A percentile compares a stretch with the other conserved stretches of the same genome.
Evolutionary conservation across 2,329 filamentous ascomycete species (phyloP).

Genomic region (Phyllosticta paracitricarpa): DNA sequence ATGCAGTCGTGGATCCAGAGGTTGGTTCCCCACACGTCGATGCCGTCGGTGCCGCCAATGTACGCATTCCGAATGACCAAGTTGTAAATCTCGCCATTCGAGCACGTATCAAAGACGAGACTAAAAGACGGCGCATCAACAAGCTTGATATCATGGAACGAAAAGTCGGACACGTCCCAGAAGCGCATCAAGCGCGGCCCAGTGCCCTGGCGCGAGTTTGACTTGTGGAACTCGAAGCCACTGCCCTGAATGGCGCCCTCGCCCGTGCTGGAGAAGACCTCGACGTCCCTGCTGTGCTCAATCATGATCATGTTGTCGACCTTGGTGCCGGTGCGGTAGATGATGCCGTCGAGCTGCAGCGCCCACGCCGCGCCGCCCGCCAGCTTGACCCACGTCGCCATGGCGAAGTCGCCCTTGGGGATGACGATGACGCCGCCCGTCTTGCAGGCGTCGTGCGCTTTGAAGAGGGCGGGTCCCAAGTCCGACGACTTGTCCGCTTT

Average conservation of each 20-base stretch:
- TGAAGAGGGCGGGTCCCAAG: conserved; percentile 37
- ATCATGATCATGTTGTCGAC: conserved; percentile 46
- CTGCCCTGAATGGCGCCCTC: conserved; percentile 44
- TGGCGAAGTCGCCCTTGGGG: conserved; percentile 40
- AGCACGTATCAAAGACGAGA: conserved; percentile 40
- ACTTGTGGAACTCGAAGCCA: conserved; percentile 40
- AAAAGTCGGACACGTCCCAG: conserved; percentile 37
- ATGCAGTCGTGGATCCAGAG: conserved; percentile 50
- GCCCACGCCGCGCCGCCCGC: conserved; percentile 39
- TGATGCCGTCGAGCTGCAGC: conserved; percentile 43
- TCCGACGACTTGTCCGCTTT: conserved; percentile 43
- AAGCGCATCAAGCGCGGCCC: conserved; percentile 36
- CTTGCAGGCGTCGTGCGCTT: conserved; percentile 41
- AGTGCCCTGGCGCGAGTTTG: conserved; percentile 28
- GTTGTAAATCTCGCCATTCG: conserved; percentile 46
- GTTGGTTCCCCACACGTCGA: conserved; percentile 46
- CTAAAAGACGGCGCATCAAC: conserved; percentile 44
- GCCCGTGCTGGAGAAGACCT: conserved; percentile 43
- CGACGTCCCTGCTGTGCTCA: conserved; percentile 41
- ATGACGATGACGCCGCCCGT: conserved; percentile 41
- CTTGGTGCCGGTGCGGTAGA: conserved; percentile 41
- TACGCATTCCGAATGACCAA: conserved; percentile 45
- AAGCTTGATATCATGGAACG: conserved; percentile 40
- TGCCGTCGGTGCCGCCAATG: conserved; percentile 45
- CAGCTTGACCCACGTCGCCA: conserved; percentile 41